Evolutionary conservation across 139 green algal genomes (phyloP).

Genomic region (Chlamydomonas applanata): DNA sequence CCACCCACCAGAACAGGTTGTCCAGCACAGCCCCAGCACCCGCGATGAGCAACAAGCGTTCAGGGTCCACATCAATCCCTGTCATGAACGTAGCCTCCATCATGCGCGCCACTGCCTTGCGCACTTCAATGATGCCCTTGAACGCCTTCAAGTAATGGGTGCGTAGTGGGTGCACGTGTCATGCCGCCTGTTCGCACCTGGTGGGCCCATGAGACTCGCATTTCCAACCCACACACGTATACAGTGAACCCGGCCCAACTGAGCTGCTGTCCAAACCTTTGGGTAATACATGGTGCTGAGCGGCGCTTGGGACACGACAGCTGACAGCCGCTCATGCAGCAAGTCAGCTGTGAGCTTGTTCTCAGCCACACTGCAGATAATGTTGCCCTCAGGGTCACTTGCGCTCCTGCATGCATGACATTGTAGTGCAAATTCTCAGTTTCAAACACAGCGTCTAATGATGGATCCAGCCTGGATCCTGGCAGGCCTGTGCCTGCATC

Average conservation of each 20-base stretch:
- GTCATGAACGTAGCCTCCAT: constrained; percentile 53
- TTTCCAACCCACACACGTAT: too few relatives aligned
- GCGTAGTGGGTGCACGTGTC: too few relatives aligned
- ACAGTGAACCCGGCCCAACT: too few relatives aligned
- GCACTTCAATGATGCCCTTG: constrained; percentile 21
- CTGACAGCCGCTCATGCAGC: constrained; percentile 13
- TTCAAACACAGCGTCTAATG: too few relatives aligned
- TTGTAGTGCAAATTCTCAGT: too few relatives aligned
- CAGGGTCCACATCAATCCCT: constrained; percentile 46
- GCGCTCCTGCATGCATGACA: background rate
- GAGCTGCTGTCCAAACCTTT: too few relatives aligned
- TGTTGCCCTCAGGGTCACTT: constrained; percentile 36
- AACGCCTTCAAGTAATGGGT: constrained; percentile 3
- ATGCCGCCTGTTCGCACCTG: too few relatives aligned
- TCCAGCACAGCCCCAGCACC: constrained; percentile 62
- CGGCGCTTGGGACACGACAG: background rate
- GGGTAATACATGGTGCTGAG: constrained; percentile 2
- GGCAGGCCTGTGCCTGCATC: too few relatives aligned
- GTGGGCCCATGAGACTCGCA: too few relatives aligned
- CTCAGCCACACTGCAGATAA: constrained; percentile 43
- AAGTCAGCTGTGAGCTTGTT: constrained; percentile 40
- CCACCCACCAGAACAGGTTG: constrained; percentile 43
- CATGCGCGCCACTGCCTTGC: constrained; percentile 35
- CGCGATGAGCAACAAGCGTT: constrained; percentile 34
- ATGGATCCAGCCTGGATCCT: too few relatives aligned